Base-by-base conservation (phyloP, 2,329 filamentous ascomycete genomes). In the Hypoxylon sp. region DNA sequence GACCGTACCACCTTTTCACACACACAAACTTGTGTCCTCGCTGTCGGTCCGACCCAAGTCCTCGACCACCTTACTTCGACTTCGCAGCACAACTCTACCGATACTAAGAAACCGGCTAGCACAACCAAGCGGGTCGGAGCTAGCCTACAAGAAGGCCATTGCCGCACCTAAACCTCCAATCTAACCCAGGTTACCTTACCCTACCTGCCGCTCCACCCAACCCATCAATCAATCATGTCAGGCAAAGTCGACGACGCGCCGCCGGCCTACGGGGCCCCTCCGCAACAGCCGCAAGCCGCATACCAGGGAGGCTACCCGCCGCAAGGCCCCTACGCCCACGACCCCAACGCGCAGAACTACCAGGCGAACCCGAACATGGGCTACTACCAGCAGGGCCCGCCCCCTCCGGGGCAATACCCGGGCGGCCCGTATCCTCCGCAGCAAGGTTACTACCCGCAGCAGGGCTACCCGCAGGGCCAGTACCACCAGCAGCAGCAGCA, bases 211-310 rank as follows among this genome's bases (percentile, higher is more conserved):
- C 19, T 38, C 34, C 25, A 25, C 34, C 21, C 51, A 41, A 30
- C 58, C 19, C 34, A 46, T n/a, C n/a, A 64, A 23, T 23, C 25
- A 69, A 70, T 30, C 38, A 85, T 85, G 83, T 79, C 82, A 60
- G 75, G 79, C 72, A 85, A 86, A 75, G 73, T 30, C 46, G 38
- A 79, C 77, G 83, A 86, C 59, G 78, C 83, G 34, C 86, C 86
- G 58, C 85, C 85, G 25, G 81, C 84, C 46, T 86, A 87, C 76
- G 78, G 78, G 67, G 77, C 76, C 23, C 78, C 49, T 79, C 84
- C 75, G 34, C 82, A 83, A 69, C 78, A 80, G 13, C 79, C 84
- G 0, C 85, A 86, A 72, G 76, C 80, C 51, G 80, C 82, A 32
- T 81, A 83, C 69, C 78, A 77, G 11, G 57, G 74, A 70, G 77